Evolutionary conservation across 2,329 filamentous ascomycete species (phyloP).

Genomic region (Fusarium pseudograminearum): DNA sequence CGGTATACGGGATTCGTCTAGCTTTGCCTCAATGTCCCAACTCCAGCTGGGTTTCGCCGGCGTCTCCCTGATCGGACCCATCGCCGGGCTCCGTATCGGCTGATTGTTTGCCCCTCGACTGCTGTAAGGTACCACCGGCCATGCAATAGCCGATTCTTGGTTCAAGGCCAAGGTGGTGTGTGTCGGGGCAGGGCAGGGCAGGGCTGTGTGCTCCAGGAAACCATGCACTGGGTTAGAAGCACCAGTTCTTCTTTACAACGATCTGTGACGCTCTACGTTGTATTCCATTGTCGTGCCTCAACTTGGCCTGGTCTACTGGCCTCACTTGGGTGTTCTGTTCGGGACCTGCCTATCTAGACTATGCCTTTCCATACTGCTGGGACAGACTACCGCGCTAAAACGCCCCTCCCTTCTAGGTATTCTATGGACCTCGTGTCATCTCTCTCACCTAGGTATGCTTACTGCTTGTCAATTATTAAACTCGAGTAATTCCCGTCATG

Average conservation of each 20-base stretch:
- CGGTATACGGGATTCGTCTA: constrained; percentile 10
- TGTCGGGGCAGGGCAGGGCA: constrained; percentile 1
- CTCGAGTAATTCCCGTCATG: not conserved
- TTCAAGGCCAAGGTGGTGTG: constrained; percentile 17
- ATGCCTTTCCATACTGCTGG: constrained; percentile 41
- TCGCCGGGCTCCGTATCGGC: constrained; percentile 29
- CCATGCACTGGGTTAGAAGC: not conserved
- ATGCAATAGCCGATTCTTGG: constrained; percentile 26
- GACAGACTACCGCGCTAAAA: constrained; percentile 31
- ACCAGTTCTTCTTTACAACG: not conserved
- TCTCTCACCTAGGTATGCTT: not conserved
- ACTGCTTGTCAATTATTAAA: not conserved
- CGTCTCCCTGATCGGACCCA: constrained; percentile 35
- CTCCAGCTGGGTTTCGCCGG: constrained; percentile 30
- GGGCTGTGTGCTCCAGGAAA: not conserved
- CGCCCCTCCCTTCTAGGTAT: not conserved
- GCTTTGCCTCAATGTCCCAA: constrained; percentile 5
- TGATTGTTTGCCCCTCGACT: constrained; percentile 33
- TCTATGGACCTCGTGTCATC: not conserved
- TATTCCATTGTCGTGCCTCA: constrained; percentile 7
- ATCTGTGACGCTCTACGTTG: constrained; percentile 12
- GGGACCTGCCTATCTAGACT: not conserved
- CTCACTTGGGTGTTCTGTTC: not conserved
- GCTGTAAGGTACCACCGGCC: constrained; percentile 40
- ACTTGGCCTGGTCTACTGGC: not conserved